phyloP scores from a whole-genome alignment of 2,329 filamentous ascomycete species.

The Chrysoporthe austroafricana region DNA sequence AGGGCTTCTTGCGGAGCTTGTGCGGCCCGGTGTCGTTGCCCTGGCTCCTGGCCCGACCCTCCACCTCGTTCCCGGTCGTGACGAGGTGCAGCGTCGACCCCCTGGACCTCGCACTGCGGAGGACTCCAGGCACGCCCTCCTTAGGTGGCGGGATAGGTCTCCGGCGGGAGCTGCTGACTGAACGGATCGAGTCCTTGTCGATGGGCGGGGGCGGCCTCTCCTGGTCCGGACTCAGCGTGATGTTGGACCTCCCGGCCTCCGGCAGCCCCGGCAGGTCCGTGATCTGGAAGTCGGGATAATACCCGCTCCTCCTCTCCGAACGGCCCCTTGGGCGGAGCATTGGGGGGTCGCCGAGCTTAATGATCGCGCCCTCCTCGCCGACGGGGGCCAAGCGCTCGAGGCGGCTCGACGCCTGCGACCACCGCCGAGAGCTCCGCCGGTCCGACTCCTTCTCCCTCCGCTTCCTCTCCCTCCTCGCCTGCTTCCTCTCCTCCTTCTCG shows the following conservation, averaged over 20 bases:
- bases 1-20: slow-evolving; percentile 60
- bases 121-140: slow-evolving; percentile 67
- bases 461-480: slow-evolving; percentile 75
- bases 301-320: slow-evolving; percentile 73
- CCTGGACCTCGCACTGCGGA: slow-evolving; percentile 71
- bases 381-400: slow-evolving; percentile 82
- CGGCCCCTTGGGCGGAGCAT: slow-evolving; percentile 74
- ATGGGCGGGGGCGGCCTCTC: slow-evolving; percentile 66
- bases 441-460: slow-evolving; percentile 84
- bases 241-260: slow-evolving; percentile 56
- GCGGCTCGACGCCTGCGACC: slow-evolving; percentile 88
- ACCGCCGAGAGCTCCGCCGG: slow-evolving; percentile 74
- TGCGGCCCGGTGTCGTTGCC: slow-evolving; percentile 40
- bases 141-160: slow-evolving; percentile 84
- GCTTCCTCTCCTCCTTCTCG: slow-evolving; percentile 93
- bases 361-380: slow-evolving; percentile 70
- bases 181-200: slow-evolving; percentile 78
- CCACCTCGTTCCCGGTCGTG: slow-evolving; percentile 61
- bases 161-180: slow-evolving; percentile 75
- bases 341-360: slow-evolving; percentile 48
- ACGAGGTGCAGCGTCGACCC: slow-evolving; percentile 88
- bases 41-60: slow-evolving; percentile 37
- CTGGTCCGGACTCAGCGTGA: slow-evolving; percentile 48
- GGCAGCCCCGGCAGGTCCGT: slow-evolving; percentile 79
- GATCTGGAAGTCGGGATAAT: slow-evolving; percentile 64